Base-by-base conservation (phyloP, 139 green algal genomes). In the Protoeuglena noctilucae region DNA sequence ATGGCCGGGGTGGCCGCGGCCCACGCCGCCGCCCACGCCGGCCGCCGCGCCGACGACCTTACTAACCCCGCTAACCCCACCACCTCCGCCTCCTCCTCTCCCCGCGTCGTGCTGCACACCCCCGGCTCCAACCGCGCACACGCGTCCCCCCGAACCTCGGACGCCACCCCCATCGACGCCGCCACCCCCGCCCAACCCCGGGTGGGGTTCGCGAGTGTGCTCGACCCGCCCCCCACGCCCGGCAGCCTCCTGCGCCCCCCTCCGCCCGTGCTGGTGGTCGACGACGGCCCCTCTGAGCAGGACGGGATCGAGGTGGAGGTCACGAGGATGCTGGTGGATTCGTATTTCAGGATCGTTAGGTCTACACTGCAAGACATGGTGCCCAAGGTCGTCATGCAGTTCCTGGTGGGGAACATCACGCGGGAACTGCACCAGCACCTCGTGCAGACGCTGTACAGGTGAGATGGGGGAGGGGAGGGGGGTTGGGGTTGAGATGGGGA, bases 351-450 rank as follows among this genome's bases (percentile, higher is more conserved):
- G 60, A 89, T 96, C 43, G 84, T 93, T 54, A 68, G 77, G 19
- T 72, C 73, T 39, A 94, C 83, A 57, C 65, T 96, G 58, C 54
- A 74, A 3, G 87, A 96, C 67, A 53, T 71, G 7, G 87, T 95
- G 28, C 88, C 88, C 56, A 96, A 96, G 62, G 74, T 74, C 21
- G 72, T 95, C 57, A 94, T 96, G 85, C 77, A 90, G 73, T 94
- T 93, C 65, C 68, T 95, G 69, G 88, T 96, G 14, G 64, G 82
- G 58, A 60, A 61, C 53, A 73, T 79, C 28, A 72, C 80, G 61
- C 64, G 71, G 1, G 81, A 77, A 0, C 59, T 96, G 64, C 83
- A 94, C 61, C 75, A 89, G 59, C 81, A 89, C 61, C 74, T 95
- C 54, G 89, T 93, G 23, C 60, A 61, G 45, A 64, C 57, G 3